Conservation (phyloP, 768 basidiomycete species). For the Agrocybe pediades region DNA sequence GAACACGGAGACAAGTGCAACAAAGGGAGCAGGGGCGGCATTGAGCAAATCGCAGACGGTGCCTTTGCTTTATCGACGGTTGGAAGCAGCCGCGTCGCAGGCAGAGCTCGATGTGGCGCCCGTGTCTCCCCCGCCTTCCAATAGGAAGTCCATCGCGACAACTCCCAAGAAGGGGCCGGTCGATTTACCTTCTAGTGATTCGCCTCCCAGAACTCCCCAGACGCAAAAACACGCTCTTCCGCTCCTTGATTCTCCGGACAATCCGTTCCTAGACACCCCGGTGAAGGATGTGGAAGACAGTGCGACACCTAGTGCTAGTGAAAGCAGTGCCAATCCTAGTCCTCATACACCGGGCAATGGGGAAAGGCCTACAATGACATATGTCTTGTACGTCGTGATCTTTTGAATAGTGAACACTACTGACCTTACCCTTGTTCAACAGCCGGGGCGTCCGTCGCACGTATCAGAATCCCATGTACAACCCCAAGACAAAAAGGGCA, state of each 20-base stretch:
- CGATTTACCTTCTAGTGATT: constrained; percentile 19
- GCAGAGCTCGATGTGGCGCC: constrained; percentile 36
- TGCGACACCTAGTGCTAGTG: constrained; percentile 18
- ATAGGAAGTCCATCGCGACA: constrained; percentile 35
- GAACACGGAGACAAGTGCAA: constrained; percentile 18
- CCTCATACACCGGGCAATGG: constrained; percentile 26
- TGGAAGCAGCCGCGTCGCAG: constrained; percentile 25
- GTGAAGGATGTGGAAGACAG: constrained; percentile 16
- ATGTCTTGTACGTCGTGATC: constrained; percentile 68
- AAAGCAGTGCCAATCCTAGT: constrained; percentile 24
- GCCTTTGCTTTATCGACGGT: constrained; percentile 39
- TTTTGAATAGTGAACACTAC: constrained; percentile 13
- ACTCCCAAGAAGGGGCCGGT: constrained; percentile 2
- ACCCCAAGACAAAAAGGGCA: constrained; percentile 41
- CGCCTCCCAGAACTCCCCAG: constrained; percentile 45
- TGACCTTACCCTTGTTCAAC: constrained; percentile 5
- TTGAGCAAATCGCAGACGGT: constrained; percentile 18
- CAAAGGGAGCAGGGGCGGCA: constrained; percentile 8
- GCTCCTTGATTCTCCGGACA: constrained; percentile 65
- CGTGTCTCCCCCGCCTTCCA: constrained; percentile 69
- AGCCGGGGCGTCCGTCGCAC: constrained; percentile 70
- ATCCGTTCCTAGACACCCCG: constrained; percentile 64
- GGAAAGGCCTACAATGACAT: constrained; percentile 66
- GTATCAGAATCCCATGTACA: constrained; percentile 67
- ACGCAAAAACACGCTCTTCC: constrained; percentile 30